These are phyloP conservation scores for Saccharum spontaneum DNA, from an alignment of 176 grass and related monocot species.

Conservation along the genomic window DNA sequence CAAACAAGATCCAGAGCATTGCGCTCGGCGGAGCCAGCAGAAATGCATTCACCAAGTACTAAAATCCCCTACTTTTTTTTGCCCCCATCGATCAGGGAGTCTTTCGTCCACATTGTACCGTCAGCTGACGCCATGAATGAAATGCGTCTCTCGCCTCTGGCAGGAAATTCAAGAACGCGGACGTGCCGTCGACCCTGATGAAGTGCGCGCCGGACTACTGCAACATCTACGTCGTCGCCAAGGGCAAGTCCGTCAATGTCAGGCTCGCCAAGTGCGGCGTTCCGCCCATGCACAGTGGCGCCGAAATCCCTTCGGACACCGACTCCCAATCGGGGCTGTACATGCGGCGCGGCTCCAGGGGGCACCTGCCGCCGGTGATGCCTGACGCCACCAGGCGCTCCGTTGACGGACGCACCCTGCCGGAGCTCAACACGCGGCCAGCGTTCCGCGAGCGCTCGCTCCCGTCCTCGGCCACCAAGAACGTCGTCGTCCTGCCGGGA, in stretches of 20 bases:
- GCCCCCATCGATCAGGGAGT: too few relatives aligned
- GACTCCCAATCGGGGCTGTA: constrained; percentile 26
- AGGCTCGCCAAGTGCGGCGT: constrained; percentile 63
- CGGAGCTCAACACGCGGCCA: constrained; percentile 56
- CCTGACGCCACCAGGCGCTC: constrained; percentile 21
- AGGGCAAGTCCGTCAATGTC: constrained; percentile 61
- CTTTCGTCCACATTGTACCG: not conserved
- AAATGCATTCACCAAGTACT: constrained; percentile 68
- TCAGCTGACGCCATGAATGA: not conserved
- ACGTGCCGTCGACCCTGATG: constrained; percentile 69
- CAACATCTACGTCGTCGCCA: constrained; percentile 72
- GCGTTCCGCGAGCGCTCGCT: constrained; percentile 63
- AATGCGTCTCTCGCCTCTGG: too few relatives aligned
- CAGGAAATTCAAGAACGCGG: constrained; percentile 87
- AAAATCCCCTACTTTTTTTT: not conserved
- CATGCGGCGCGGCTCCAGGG: constrained; percentile 41
- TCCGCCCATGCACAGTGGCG: not conserved
- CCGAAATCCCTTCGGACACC: not conserved
- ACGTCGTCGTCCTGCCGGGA: not conserved
- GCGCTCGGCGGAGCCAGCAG: constrained; percentile 71
- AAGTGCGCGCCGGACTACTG: constrained; percentile 79
- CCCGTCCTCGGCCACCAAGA: constrained; percentile 1
- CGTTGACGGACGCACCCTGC: constrained; percentile 25
- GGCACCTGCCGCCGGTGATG: constrained; percentile 37
- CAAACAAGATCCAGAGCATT: constrained; percentile 68